A percentile compares a stretch with the other conserved stretches of the same genome.
Conservation (phyloP, 202 grass and related monocot species). For the Carex sylvatica region DNA sequence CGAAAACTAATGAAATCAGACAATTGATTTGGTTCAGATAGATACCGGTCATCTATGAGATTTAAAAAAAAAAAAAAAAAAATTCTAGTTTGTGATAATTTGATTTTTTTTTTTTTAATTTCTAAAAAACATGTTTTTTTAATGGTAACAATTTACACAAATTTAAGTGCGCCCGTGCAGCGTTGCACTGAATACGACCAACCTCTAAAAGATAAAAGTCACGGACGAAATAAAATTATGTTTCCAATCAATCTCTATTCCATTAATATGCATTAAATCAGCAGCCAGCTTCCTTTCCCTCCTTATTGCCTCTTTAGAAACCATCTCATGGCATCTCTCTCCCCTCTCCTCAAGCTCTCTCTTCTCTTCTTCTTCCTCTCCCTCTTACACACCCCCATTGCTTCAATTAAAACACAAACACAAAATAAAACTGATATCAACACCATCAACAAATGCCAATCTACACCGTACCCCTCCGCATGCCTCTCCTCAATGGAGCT, state of each 20-base stretch:
- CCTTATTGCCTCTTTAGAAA: not conserved
- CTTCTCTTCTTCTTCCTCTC: conserved; percentile 20
- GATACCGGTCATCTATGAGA: no score
- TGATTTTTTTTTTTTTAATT: no score
- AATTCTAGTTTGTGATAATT: no score
- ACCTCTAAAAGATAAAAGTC: not conserved
- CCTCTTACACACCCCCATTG: conserved; percentile 31
- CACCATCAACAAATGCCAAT: conserved; percentile 28
- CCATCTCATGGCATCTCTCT: conserved; percentile 34
- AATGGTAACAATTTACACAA: no score
- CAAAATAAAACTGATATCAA: not conserved
- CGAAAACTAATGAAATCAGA: no score
- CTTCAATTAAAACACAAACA: conserved; percentile 1
- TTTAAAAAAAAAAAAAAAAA: no score
- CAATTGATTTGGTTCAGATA: no score
- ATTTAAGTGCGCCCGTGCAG: not conserved
- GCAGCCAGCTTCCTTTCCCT: not conserved
- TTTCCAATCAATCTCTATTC: not conserved
- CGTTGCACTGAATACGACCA: not conserved
- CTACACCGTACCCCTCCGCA: conserved; percentile 52
- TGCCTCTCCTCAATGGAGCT: conserved; percentile 48
- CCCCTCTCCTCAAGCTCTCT: conserved; percentile 9
- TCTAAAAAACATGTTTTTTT: no score
- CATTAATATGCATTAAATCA: conserved; percentile 2
- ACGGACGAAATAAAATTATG: not conserved